Base-by-base conservation (phyloP, 2,329 filamentous ascomycete genomes). In the Biscogniauxia sp. region DNA sequence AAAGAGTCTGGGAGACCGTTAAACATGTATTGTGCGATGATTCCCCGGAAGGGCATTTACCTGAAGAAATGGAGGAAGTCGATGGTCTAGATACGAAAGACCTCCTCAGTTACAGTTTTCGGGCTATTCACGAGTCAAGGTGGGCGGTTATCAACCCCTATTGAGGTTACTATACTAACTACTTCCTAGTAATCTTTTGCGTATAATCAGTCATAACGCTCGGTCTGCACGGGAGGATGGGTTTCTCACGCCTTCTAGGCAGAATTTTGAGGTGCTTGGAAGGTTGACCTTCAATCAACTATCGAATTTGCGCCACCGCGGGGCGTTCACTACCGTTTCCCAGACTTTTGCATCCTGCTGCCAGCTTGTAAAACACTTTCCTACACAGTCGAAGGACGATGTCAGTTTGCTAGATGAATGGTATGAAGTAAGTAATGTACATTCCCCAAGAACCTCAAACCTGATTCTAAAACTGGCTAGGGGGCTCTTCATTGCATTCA, bases 91-190 rank as follows among this genome's bases (percentile, higher is more conserved):
- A 90, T 56, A 93, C 92, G 0, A 98, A 97, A 72, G 92, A 96
- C 68, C 83, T 96, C 19, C 77, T 99, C 53, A 98, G 94, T 66
- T 99, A 95, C 74, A 97, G 93, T 64, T 99, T 97, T 84, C 87
- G 95, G 68, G 92, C 93, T 5, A 82, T 97, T n/a, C 94, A 97
- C 64, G 95, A 99, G 76, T 92, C 93, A 23, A 97, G 92, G 90
- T 92, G 23, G 23, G 5, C 78, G 62, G 76, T 58, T 61, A 20
- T 32, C 45, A 17, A 23, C n/a, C 5, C 23, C 49, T 45, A 41
- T 37, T 37, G 32, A 57, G 20, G 23, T 32, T 26, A n/a, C 5
- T 2, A 28, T 65, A 57, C 63, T 65, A 66, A 74, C 63, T 73
- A 54, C 7, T 2, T 5, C n/a, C 11, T 19, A 95, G 92, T 74